Base-by-base conservation (phyloP, 768 basidiomycete species). In the Trametopsis cervina region DNA sequence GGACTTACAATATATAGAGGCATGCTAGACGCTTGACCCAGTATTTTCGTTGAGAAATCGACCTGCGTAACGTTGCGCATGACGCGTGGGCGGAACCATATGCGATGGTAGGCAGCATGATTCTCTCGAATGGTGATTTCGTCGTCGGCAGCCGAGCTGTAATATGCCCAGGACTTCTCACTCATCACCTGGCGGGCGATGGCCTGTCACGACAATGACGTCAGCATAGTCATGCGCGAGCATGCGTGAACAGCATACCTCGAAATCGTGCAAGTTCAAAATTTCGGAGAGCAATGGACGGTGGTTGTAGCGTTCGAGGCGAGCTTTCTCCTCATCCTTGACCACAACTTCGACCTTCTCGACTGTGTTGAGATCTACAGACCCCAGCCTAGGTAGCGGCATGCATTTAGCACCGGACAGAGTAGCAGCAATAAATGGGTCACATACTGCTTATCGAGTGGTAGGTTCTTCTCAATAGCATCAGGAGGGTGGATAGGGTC, bases 111-210 rank as follows among this genome's bases (percentile, higher is more conserved):
- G 2, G 93, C 94, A 44, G 82, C 75, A 52, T 89, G 90, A 57
- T 96, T 96, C 65, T 95, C 92, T 42, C 92, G 75, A 51, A 77
- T 71, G 24, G 91, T 93, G 39, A 93, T 89, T 66, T 96, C 92
- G 57, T 97, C 94, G 61, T 97, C 95, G 5, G 95, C 83, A 15
- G 92, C 94, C n/a, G 90, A 93, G 0, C 88, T 91, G 60, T 97
- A 94, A 63, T 94, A 94, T 4, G 93, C 60, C 94, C 94, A 97
- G 0, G 90, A 90, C 62, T 90, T 89, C 26, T 85, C 83, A 1
- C 81, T 68, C 72, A 98, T 83, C 10, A 89, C 83, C 57, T 72
- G 71, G 63, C 77, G 85, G 7, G 91, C 93, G 44, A 98, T 82
- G n/a, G 84, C 77, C 86, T 89, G 49, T 15, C 29, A 33, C 29